Base-by-base conservation (phyloP, 2,329 filamentous ascomycete species). In the Sarocladium oryzae region DNA sequence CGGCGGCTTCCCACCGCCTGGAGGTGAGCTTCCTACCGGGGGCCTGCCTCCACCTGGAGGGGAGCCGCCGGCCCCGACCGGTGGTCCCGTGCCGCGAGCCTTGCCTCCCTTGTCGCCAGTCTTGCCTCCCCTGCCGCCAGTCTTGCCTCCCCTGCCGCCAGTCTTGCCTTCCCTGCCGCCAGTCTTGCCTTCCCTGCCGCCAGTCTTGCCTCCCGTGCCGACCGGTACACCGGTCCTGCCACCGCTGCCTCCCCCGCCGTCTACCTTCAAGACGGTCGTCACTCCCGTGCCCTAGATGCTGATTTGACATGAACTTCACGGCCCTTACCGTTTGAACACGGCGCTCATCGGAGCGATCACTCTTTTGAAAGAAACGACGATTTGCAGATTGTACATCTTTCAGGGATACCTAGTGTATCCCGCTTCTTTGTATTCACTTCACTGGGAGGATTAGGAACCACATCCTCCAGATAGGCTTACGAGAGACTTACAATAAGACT, bases 1-100 rank as follows among this genome's bases (percentile, higher is more conserved):
- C 21, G 23, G n/a, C 13, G 28, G 28, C 13, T 30, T 30, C 28
- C 28, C 28, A 74, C 62, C 28, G 7, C 28, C 28, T 30, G 28
- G 13, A 13, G 28, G 28, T 30, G 28, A 13, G 13, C 13, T 30
- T 13, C 28, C 28, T 7, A 30, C 28, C 13, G 28, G 28, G 7
- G 28, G 28, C 28, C 13, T 30, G 7, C 28, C 28, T 7, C 28
- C 28, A 13, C 28, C 28, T 30, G 28, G 28, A 30, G 28, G 28
- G 13, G 28, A 30, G 28, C 28, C 13, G 7, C 28, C 28, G 28
- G 28, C 13, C 7, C 28, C 28, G 28, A 30, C 28, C 13, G 13
- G 13, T 30, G 28, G 7, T 30, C 28, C 28, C 7, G 28, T 30
- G n/a, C n/a, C n/a, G n/a, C n/a, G n/a, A n/a, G n/a, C n/a, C n/a